phyloP scores from a whole-genome alignment of 2,329 filamentous ascomycete species.

The Neofusicoccum cordaticola region DNA sequence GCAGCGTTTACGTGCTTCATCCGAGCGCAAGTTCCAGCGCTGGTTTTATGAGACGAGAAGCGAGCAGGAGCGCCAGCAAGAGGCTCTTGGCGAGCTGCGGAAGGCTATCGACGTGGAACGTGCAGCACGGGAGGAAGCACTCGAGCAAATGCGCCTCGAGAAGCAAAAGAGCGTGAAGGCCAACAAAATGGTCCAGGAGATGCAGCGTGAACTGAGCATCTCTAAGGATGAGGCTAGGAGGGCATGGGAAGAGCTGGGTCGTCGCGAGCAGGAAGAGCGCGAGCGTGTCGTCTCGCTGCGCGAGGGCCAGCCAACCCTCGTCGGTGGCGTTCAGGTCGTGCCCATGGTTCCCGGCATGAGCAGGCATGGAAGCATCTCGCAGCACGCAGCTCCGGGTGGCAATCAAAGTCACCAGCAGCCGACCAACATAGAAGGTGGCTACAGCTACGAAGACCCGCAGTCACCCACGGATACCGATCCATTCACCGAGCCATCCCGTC shows the following conservation, averaged over 20 bases:
- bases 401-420: conserved; percentile 6
- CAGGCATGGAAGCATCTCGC: conserved; percentile 49
- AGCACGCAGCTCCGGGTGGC: conserved; percentile 28
- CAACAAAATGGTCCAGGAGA: conserved; percentile 79
- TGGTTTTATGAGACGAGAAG: conserved; percentile 96
- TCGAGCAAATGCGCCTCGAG: conserved; percentile 63
- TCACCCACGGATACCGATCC: conserved; percentile 62
- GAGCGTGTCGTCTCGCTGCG: conserved; percentile 83
- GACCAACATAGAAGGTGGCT: conserved; percentile 36
- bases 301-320: conserved; percentile 80
- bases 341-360: conserved; percentile 77
- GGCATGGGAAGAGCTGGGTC: conserved; percentile 94
- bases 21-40: conserved; percentile 94
- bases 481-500: conserved; percentile 50
- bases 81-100: conserved; percentile 79
- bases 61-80: conserved; percentile 81
- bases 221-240: conserved; percentile 93
- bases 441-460: conserved; percentile 49
- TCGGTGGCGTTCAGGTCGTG: conserved; percentile 92
- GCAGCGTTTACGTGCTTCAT: conserved; percentile 88
- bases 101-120: conserved; percentile 72
- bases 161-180: conserved; percentile 67
- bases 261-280: conserved; percentile 88
- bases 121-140: conserved; percentile 64
- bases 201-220: conserved; percentile 89